Conservation (phyloP, 2,329 filamentous ascomycete genomes). For the Aspergillus carbonarius region DNA sequence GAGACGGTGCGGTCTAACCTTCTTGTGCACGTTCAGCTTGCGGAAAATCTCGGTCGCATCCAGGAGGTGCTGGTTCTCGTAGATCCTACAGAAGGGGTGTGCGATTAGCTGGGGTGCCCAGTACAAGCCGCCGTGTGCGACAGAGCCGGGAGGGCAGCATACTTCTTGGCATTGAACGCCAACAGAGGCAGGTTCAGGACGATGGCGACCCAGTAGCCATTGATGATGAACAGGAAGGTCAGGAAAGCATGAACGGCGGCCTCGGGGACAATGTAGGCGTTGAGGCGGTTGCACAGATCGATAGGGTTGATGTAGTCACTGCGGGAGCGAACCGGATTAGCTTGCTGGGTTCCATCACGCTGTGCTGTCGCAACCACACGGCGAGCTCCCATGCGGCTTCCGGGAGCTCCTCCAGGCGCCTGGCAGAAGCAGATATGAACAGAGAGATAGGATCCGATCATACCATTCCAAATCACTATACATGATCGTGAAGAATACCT, state of each 20-base stretch:
- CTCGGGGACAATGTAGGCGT: conserved; percentile 99
- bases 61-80: conserved; percentile 93
- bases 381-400: not conserved
- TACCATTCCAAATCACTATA: conserved; percentile 99
- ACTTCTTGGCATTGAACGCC: conserved; percentile 98
- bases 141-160: conserved; percentile 43
- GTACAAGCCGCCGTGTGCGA: not conserved
- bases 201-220: conserved; percentile 96
- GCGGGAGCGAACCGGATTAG: conserved; percentile 31
- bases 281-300: conserved; percentile 99
- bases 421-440: not conserved
- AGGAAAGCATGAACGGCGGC: conserved; percentile 95
- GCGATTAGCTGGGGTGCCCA: conserved; percentile 20
- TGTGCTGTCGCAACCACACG: conserved; percentile 13
- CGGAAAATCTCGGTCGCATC: conserved; percentile 99
- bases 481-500: conserved; percentile 99
- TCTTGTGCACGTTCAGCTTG: conserved; percentile 98
- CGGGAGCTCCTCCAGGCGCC: not conserved
- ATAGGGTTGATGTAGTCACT: conserved; percentile 99
- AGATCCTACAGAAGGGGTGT: conserved; percentile 63
- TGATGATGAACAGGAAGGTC: conserved; percentile 94
- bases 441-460: conserved; percentile 31
- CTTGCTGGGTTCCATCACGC: conserved; percentile 12
- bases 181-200: conserved; percentile 89
- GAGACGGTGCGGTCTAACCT: conserved; percentile 56